A percentile compares a stretch with the other conserved stretches of the same genome.
phyloP scores from a whole-genome alignment of 768 basidiomycete genomes.

The Termitomyces sp. region DNA sequence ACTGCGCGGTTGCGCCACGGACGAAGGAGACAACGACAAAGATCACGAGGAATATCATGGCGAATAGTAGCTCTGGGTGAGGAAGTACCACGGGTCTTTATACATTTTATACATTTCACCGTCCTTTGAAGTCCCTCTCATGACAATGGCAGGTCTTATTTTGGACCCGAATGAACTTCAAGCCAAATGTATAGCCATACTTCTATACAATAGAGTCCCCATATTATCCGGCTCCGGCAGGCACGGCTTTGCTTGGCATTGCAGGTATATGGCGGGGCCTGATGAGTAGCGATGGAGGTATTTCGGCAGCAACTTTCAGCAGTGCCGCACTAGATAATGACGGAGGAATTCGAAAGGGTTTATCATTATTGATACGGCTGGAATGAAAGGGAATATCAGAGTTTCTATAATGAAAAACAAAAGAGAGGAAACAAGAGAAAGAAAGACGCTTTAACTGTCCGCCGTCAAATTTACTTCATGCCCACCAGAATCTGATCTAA shows the following conservation, averaged over 20 bases:
- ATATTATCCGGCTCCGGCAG: background rate
- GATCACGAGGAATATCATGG: background rate
- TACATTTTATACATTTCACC: background rate
- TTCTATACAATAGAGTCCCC: background rate
- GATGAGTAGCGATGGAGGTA: too few species aligned
- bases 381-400: background rate
- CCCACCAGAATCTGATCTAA: conserved; percentile 56
- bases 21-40: background rate
- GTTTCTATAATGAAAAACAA: background rate
- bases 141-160: background rate
- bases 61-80: background rate
- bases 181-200: background rate
- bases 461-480: conserved; percentile 46
- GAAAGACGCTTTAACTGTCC: background rate
- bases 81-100: background rate
- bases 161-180: background rate
- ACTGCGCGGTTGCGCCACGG: background rate
- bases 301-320: background rate
- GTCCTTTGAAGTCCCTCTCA: background rate
- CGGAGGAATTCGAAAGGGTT: too few species aligned
- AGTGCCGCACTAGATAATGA: background rate
- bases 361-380: background rate
- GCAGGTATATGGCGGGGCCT: too few species aligned
- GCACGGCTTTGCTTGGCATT: background rate
- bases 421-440: background rate